Evolutionary conservation across 192 early-diverging fungal genomes (phyloP).

Genomic region (Funneliformis geosporum): DNA sequence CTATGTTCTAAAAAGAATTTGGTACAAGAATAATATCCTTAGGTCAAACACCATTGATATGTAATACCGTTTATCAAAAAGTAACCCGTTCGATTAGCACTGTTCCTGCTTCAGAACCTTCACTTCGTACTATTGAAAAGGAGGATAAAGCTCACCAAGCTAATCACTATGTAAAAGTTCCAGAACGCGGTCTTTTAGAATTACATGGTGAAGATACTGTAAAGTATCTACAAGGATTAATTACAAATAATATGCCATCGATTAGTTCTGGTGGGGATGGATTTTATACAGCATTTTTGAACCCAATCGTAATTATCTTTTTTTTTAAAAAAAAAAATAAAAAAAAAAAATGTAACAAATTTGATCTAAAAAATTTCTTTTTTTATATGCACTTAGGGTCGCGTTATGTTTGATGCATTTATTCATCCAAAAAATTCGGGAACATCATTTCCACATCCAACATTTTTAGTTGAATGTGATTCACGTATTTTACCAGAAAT

Average conservation of each 20-base stretch:
- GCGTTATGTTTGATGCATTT: conserved; percentile 87
- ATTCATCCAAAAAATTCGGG: conserved; percentile 73
- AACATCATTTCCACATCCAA: conserved; percentile 63
- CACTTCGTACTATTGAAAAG: neutral
- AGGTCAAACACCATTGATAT: neutral
- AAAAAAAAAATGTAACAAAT: neutral
- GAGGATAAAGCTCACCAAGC: neutral
- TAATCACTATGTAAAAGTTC: conserved; percentile 51
- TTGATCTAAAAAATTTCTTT: conserved; percentile 1
- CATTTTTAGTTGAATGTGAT: conserved; percentile 79
- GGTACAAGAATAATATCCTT: neutral
- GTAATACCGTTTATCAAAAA: neutral
- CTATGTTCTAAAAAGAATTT: too few species aligned
- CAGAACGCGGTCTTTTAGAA: conserved; percentile 62
- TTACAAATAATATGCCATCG: conserved; percentile 81
- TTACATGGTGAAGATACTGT: conserved; percentile 71
- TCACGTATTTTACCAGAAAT: conserved; percentile 53
- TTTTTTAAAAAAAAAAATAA: neutral
- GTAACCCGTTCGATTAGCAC: neutral
- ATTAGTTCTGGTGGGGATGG: conserved; percentile 74
- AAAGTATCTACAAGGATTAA: conserved; percentile 90
- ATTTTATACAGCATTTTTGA: conserved; percentile 79
- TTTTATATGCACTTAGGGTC: conserved; percentile 56
- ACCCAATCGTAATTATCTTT: conserved; percentile 60
- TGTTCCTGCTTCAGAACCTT: neutral